phyloP scores from a whole-genome alignment of 1,284 basidiomycete species.

The Ceratobasidium sp. region DNA sequence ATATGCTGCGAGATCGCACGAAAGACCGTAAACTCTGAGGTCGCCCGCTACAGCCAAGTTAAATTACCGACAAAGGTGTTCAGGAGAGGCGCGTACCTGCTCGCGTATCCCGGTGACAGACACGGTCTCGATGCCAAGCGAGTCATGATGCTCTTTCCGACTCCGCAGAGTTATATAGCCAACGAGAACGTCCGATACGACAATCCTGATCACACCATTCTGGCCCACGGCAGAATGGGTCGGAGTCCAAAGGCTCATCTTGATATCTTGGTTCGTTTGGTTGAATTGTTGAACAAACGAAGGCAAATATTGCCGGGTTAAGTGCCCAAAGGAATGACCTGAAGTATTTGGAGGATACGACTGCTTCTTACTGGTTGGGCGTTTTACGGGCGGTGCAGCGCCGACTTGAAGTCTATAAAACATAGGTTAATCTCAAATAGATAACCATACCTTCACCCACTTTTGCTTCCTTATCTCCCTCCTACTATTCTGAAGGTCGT shows the following conservation, averaged over 20 bases:
- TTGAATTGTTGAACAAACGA: slow-evolving; percentile 26
- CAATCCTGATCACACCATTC: slow-evolving; percentile 3
- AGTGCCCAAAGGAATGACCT: not conserved
- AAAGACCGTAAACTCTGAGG: slow-evolving; percentile 25
- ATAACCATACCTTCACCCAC: not conserved
- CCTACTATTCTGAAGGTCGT: slow-evolving; percentile 34
- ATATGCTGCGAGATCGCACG: slow-evolving; percentile 32
- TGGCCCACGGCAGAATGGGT: slow-evolving; percentile 4
- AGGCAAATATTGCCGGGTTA: not conserved
- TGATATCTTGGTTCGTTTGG: not conserved
- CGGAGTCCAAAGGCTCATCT: slow-evolving; percentile 32
- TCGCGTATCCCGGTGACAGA: slow-evolving; percentile 25
- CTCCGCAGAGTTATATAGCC: slow-evolving; percentile 35
- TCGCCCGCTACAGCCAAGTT: slow-evolving; percentile 1
- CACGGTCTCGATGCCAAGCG: slow-evolving; percentile 12
- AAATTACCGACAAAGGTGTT: not conserved
- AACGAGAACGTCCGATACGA: slow-evolving; percentile 30
- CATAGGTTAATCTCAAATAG: not conserved
- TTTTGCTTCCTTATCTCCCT: slow-evolving; percentile 24
- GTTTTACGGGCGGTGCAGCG: slow-evolving; percentile 15
- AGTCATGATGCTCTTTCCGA: not conserved
- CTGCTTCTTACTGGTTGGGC: slow-evolving; percentile 3
- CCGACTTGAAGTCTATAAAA: slow-evolving; percentile 15
- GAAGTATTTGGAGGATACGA: slow-evolving; percentile 12
- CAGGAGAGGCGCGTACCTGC: not conserved